These are phyloP conservation scores for Pichia californica DNA, from an alignment of 805 yeast species.

Conservation along the genomic window DNA sequence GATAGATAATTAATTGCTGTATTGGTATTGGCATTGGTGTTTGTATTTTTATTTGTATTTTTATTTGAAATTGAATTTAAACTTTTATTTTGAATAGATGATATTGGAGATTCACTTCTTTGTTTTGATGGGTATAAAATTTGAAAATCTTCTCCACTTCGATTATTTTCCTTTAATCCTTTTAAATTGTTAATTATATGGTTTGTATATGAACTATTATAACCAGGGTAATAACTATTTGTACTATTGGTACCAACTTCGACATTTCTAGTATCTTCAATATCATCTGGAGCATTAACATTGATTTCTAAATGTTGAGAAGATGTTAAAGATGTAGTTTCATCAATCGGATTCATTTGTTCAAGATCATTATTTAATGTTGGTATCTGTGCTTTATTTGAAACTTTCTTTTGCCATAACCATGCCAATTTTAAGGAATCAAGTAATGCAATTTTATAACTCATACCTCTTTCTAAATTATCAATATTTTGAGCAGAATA, in stretches of 20 bases:
- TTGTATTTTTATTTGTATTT: too few species aligned
- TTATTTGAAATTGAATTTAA: too few species aligned
- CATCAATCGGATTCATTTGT: neutral
- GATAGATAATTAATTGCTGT: too few species aligned
- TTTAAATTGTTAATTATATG: too few species aligned
- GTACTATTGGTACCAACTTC: too few species aligned
- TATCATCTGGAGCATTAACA: neutral
- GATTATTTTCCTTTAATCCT: neutral
- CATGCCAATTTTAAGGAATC: constrained; percentile 28
- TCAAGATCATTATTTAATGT: neutral
- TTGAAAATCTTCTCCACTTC: neutral
- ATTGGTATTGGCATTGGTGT: too few species aligned
- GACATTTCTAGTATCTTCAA: neutral
- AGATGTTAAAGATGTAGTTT: constrained; percentile 1
- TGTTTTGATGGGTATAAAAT: neutral
- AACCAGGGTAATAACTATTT: too few species aligned
- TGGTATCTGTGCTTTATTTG: neutral
- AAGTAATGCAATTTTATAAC: constrained; percentile 24
- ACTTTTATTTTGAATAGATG: too few species aligned
- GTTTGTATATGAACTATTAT: neutral
- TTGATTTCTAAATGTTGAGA: neutral
- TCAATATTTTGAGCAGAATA: constrained; percentile 23
- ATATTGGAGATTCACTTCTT: too few species aligned
- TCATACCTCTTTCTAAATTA: constrained; percentile 22
- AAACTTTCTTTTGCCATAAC: constrained; percentile 5